phyloP scores from a whole-genome alignment of 805 yeast species.

The Metschnikowia gelsemii region DNA sequence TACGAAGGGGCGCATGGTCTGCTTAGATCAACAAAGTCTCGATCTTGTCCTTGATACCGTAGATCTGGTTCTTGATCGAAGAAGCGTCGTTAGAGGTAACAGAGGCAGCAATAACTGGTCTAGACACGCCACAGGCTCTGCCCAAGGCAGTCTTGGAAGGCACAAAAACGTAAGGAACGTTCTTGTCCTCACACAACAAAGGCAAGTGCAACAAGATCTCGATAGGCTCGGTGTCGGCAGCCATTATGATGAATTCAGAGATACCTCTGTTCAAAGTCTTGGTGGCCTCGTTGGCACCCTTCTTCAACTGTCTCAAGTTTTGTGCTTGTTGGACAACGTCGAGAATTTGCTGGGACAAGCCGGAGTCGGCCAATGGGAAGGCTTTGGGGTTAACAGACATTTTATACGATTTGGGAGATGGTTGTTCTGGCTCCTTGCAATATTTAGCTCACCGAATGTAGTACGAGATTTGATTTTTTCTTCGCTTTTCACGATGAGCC shows the following conservation, averaged over 20 bases:
- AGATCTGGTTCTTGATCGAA: slow-evolving; percentile 94
- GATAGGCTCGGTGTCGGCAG: slow-evolving; percentile 99
- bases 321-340: slow-evolving; percentile 98
- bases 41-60: slow-evolving; percentile 97
- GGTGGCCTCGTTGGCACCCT: slow-evolving; percentile 99
- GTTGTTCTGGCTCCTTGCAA: slow-evolving; percentile 30
- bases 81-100: slow-evolving; percentile 98
- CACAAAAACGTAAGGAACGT: slow-evolving; percentile 98
- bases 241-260: slow-evolving; percentile 98
- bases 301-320: slow-evolving; percentile 96
- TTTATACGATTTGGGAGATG: slow-evolving; percentile 7
- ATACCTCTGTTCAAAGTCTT: slow-evolving; percentile 99
- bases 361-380: slow-evolving; percentile 97
- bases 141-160: slow-evolving; percentile 98
- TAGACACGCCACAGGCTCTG: slow-evolving; percentile 99
- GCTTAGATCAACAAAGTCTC: slow-evolving; percentile 89
- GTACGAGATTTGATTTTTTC: slow-evolving; percentile 7
- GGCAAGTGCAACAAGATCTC: slow-evolving; percentile 98
- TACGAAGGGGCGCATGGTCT: no score
- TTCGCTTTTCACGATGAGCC: slow-evolving; percentile 5
- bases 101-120: slow-evolving; percentile 98
- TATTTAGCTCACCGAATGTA: slow-evolving; percentile 27
- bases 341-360: slow-evolving; percentile 91
- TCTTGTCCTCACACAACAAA: slow-evolving; percentile 96
- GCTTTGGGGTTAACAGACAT: slow-evolving; percentile 97